phyloP scores from a whole-genome alignment of 1,284 basidiomycete species.

The Gymnopus androsaceus region DNA sequence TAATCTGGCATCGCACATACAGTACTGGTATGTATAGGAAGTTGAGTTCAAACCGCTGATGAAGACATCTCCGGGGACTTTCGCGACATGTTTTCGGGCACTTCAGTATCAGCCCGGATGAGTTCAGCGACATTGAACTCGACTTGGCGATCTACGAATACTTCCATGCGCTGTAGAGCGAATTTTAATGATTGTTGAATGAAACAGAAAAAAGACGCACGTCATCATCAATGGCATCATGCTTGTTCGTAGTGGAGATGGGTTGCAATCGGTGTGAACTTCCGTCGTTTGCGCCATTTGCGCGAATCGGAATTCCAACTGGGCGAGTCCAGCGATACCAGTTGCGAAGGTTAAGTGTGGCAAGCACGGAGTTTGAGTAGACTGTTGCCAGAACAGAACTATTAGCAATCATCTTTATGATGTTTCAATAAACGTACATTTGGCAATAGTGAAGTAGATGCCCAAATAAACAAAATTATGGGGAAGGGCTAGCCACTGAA shows the following conservation, averaged over 20 bases:
- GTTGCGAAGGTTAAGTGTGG: conserved; percentile 4
- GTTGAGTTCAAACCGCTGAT: too few species aligned
- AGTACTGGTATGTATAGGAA: too few species aligned
- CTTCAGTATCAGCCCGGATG: background rate
- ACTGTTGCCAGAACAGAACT: background rate
- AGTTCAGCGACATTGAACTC: background rate
- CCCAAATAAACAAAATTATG: background rate
- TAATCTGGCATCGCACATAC: too few species aligned
- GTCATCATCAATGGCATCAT: background rate
- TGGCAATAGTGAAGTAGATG: background rate
- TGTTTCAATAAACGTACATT: background rate
- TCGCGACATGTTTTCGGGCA: too few species aligned
- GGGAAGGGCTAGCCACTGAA: background rate
- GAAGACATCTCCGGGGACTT: too few species aligned
- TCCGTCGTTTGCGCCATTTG: background rate
- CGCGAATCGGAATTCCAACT: background rate
- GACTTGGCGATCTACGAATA: background rate
- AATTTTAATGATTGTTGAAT: background rate
- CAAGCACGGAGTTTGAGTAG: conserved; percentile 1
- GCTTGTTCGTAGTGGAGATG: background rate
- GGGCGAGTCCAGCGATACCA: background rate
- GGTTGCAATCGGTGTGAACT: background rate
- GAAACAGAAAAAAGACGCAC: background rate
- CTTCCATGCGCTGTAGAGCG: background rate
- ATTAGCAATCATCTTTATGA: background rate